Evolutionary conservation across 805 yeast species (phyloP).

Genomic region (Candida qinlingensis): DNA sequence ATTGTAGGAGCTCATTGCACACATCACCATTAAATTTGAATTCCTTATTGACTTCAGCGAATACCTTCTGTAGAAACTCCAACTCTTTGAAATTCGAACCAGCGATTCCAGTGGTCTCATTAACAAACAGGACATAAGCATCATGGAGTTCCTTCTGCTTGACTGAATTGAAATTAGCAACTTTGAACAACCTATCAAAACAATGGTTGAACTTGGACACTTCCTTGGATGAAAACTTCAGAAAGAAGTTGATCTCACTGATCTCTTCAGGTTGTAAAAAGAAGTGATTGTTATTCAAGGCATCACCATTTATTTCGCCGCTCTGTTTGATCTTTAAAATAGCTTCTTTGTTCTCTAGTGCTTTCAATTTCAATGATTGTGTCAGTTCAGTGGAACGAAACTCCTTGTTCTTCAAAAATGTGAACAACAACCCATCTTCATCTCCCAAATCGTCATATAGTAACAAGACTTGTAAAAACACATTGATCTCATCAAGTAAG

Average conservation of each 20-base stretch:
- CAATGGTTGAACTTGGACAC: constrained; percentile 27
- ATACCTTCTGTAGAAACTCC: constrained; percentile 10
- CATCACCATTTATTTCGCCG: background rate
- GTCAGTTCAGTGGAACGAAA: constrained; percentile 31
- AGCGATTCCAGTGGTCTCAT: background rate
- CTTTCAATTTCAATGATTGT: constrained; percentile 25
- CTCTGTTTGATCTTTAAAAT: constrained; percentile 11
- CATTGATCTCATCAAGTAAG: constrained; percentile 42
- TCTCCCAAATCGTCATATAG: constrained; percentile 31
- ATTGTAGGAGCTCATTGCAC: constrained; percentile 14
- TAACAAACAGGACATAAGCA: constrained; percentile 11
- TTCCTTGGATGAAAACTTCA: constrained; percentile 42
- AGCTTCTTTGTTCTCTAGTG: constrained; percentile 25
- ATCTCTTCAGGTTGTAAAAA: constrained; percentile 32
- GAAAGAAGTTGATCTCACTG: constrained; percentile 43
- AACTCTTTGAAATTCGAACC: constrained; percentile 14
- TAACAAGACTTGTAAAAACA: constrained; percentile 39
- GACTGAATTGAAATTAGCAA: constrained; percentile 26
- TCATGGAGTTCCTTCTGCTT: constrained; percentile 18
- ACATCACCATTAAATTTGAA: constrained; percentile 14
- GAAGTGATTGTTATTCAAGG: constrained; percentile 10
- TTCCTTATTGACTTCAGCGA: constrained; percentile 19
- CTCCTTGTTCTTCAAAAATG: constrained; percentile 32
- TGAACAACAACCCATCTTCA: constrained; percentile 36
- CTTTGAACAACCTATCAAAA: constrained; percentile 33